Base-by-base conservation (phyloP, 495 filamentous ascomycete genomes). In the Xylaria longipes region DNA sequence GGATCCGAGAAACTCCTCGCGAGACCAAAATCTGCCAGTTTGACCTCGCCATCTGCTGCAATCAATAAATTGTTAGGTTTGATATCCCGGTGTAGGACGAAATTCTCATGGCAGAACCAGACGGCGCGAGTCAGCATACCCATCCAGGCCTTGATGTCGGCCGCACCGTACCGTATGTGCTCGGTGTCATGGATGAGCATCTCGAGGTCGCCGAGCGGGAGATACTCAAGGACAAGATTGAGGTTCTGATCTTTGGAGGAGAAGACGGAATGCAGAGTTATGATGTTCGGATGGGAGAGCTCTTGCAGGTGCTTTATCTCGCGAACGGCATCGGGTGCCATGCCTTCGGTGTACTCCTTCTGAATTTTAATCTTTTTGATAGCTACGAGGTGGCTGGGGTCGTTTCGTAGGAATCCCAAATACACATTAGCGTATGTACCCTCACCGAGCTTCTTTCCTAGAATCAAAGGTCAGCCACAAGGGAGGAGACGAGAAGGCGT, bases 311-410 rank as follows among this genome's bases (percentile, higher is more conserved):
- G 92, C 77, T 96, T 97, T 76, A 98, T 89, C 84, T 99, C 97
- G 71, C 97, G 94, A 73, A 98, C 91, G 20, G 95, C 93, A 81
- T 99, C 97, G 84, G 95, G 93, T 17, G 93, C 89, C 74, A 99
- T 88, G 68, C 97, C 97, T 78, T 97, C 94, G 0, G 80, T 83
- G 76, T 87, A 88, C 77, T 97, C 94, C 17, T 91, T 88, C 77
- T 95, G 93, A 75, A 97, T 87, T 80, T 98, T 98, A 84, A 99
- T 97, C 84, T 98, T 98, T 78, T 99, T 99, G 80, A 99, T 98
- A 68, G 97, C 97, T 57, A 99, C 92, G 31, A 88, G 85, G 12
- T 86, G 83, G 20, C 87, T 85, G 1, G 92, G 91, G 73, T 95
- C 89, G 74, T 76, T 75, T 63, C 88, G 87, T 52, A 93, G 84